Percentiles rank a stretch among this genome's conserved stretches.
These are phyloP conservation scores for Picochlorum sp. DNA, from an alignment of 139 green algal species.

Conservation along the genomic window DNA sequence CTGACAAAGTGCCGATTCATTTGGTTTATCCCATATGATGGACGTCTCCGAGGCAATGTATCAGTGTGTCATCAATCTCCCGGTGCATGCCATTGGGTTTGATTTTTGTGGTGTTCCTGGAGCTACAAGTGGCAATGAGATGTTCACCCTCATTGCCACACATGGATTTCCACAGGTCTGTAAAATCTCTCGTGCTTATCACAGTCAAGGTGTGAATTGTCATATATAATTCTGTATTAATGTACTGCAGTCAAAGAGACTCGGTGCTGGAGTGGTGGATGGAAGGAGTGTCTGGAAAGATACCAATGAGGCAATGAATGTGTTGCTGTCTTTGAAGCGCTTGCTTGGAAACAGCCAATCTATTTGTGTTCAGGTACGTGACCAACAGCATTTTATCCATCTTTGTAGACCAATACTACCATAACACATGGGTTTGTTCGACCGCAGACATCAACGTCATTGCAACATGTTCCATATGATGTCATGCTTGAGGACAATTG, in stretches of 20 bases:
- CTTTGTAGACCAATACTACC: too few species aligned
- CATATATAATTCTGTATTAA: neutral
- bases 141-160: slow-evolving; percentile 46
- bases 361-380: slow-evolving; percentile 13
- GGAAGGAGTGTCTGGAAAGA: slow-evolving; percentile 73
- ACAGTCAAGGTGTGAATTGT: too few species aligned
- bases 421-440: too few species aligned
- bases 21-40: slow-evolving; percentile 68
- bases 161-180: slow-evolving; percentile 43
- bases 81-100: slow-evolving; percentile 51
- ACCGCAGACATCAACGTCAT: slow-evolving; percentile 37
- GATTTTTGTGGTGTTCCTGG: slow-evolving; percentile 70
- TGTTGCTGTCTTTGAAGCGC: slow-evolving; percentile 22
- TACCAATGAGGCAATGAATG: slow-evolving; percentile 15
- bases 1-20: slow-evolving; percentile 49
- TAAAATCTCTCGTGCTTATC: neutral
- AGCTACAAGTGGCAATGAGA: slow-evolving; percentile 36
- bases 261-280: slow-evolving; percentile 76
- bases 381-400: too few species aligned
- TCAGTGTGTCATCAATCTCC: slow-evolving; percentile 57
- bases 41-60: slow-evolving; percentile 59
- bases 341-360: slow-evolving; percentile 21
- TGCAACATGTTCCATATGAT: slow-evolving; percentile 77
- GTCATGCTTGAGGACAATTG: slow-evolving; percentile 39
- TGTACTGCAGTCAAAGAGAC: slow-evolving; percentile 53